Base-by-base conservation (phyloP, 345 rosid genomes). In the Draba incana region DNA sequence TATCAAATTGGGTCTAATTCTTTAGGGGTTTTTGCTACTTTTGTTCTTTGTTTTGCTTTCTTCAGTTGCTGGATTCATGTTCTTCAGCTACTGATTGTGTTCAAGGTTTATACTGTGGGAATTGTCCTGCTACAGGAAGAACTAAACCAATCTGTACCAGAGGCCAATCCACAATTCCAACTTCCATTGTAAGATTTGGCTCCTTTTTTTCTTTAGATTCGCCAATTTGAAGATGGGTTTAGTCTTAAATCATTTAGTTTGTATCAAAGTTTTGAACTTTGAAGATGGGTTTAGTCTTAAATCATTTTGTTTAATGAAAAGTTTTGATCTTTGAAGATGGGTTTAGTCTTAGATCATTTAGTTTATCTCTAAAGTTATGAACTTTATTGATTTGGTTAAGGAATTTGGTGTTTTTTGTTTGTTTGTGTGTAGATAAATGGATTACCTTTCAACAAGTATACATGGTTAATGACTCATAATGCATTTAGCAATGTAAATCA, bases 391-490 rank as follows among this genome's bases (percentile, higher is more conserved):
- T 59, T 49, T 6, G 23, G 49, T 62, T 15, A 49, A 50, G 16
- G 39, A 27, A 49, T 28, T 20, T 20, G 20, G 20, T 20, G 6
- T 39, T n/a, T 38, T 8, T 14, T 10, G 6, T 2, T 8, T 46
- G 15, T 8, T 6, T 33, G 31, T 28, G 31, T 72, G 71, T 75
- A 90, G 96, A 73, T 85, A 75, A 85, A 83, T 52, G 97, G 87
- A 33, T 80, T 94, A 78, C 95, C 97, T 59, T 90, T 88, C 70
- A 94, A 90, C 84, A 94, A 86, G 81, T 94, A 94, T 74, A 78
- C 97, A 31, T 94, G 99, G 99, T 75, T 94, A 35, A 82, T 94
- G 69, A 94, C 97, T 2, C 99, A 94, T 56, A 94, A 94, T 81
- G 79, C 99, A 3, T 94, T 94, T 69, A 88, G 97, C 76, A 90